Evolutionary conservation across 441 rosid species (phyloP), one percentile per base, ranked within the genome.

Genomic region (Daphne laureola): DNA sequence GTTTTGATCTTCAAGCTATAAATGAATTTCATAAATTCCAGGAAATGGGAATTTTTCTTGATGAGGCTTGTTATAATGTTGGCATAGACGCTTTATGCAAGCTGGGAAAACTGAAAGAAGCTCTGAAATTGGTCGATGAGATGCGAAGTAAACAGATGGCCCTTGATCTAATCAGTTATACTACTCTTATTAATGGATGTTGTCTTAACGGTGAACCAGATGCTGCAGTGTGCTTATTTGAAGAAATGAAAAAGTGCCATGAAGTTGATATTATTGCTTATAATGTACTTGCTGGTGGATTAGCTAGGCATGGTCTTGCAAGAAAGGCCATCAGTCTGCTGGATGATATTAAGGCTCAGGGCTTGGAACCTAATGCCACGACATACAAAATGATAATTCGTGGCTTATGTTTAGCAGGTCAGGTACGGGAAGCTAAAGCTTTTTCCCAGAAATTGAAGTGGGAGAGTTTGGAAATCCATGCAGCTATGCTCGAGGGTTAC

Each of bases 141-240:
- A 87, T 91, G 96, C 78, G 49, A 67, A 40, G 43, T 31, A 80
- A 71, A 69, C 48, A 66, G 23, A 63, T 86, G 62, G 68, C 36
- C 59, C 74, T 71, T 31, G 93, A 91, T 73, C 43, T 73, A 31
- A 42, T 76, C 58, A 77, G 82, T 78, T 83, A 83, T 62, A 86
- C 84, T 26, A 87, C 90, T 61, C 51, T 91, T 57, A 72, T 91
- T 16, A 53, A 38, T 65, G 96, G 96, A 31, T 83, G 70, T 57
- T 91, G 77, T 54, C 68, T 65, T 40, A 69, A 67, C 58, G 86
- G 78, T 21, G 62, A 77, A 52, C n/a, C 71, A 58, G 18, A 15
- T 40, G 72, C 68, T 45, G 96, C 84, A 18, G 53, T 58, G 58
- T 67, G 71, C 23, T 56, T 87, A 67, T 64, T 83, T 14, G 18